Evolutionary conservation across 768 basidiomycete genomes (phyloP), one percentile per base, ranked within the genome.

Genomic region (Amanita brunnescens): DNA sequence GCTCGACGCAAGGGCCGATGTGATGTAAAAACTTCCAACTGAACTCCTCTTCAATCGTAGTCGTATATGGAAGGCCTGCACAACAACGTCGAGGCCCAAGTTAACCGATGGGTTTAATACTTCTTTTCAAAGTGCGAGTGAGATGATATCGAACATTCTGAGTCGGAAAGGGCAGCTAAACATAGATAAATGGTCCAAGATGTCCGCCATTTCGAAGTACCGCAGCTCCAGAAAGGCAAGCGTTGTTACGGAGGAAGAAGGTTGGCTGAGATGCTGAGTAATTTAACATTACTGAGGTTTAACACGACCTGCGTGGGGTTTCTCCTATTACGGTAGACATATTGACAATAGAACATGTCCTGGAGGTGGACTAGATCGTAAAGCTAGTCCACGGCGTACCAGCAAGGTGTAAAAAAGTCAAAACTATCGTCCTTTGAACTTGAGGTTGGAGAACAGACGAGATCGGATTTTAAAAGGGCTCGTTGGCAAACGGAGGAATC

Each of bases 41-140:
- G 20, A 10, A 10, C 6, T 3, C 26, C 7, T 7, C 26, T 6
- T 5, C 5, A 10, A 7, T 29, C 26, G 26, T 3, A 5, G 5
- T 41, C 20, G 40, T 18, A 41, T 41, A 41, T 41, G 40, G 40
- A 41, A 41, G 40, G n/a, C n/a, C n/a, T n/a, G n/a, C n/a, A n/a
- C n/a, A n/a, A n/a, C n/a, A n/a, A n/a, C n/a, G n/a, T 21, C 40
- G 10, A 41, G 40, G 10, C 20, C 20, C 10, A 10, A 5, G 40
- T 41, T 41, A 10, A 10, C 21, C 40, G 20, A 41, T 9, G 40
- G 40, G 10, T 41, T 16, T 16, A 41, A 41, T 21, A 29, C 26
- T 9, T 41, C 40, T 41, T 21, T 41, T 2, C 7, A 16, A 41
- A 41, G 16, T 10, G 20, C 20, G 40, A 41, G 40, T 21, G 40